Evolutionary conservation across 768 basidiomycete species (phyloP).

Genomic region (Clathrus columnatus): DNA sequence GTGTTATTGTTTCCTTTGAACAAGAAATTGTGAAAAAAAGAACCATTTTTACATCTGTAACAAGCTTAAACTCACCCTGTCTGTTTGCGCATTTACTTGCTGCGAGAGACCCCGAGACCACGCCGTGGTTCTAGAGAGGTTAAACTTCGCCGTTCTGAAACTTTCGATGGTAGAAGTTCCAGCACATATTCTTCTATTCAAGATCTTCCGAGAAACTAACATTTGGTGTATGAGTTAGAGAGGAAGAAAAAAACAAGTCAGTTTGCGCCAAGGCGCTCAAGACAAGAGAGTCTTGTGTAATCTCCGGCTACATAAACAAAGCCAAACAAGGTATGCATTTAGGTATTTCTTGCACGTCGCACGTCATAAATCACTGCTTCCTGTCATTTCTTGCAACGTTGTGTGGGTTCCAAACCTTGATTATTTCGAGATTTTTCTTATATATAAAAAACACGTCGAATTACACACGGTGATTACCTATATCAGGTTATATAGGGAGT

Average conservation of each 20-base stretch:
- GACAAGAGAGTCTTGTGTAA: background rate
- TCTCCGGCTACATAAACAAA: background rate
- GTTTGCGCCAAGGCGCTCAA: background rate
- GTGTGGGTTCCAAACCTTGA: background rate
- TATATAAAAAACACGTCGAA: background rate
- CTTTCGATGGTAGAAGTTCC: background rate
- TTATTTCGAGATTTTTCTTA: background rate
- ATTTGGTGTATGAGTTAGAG: background rate
- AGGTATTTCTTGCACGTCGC: background rate
- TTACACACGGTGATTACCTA: background rate
- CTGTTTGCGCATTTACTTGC: constrained; percentile 5
- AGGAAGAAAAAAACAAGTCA: background rate
- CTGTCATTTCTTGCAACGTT: background rate
- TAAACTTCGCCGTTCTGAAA: background rate
- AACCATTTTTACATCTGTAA: background rate
- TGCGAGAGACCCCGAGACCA: background rate
- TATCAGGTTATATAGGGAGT: background rate
- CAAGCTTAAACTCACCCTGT: background rate
- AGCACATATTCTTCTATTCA: background rate
- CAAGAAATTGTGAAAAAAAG: background rate
- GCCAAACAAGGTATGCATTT: no score
- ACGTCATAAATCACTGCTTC: no score
- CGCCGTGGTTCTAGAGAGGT: background rate
- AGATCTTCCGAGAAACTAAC: constrained; percentile 6
- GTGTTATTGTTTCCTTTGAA: constrained; percentile 87